Conservation (phyloP, 2,329 filamentous ascomycete genomes). For the Paraphaeosphaeria minitans region DNA sequence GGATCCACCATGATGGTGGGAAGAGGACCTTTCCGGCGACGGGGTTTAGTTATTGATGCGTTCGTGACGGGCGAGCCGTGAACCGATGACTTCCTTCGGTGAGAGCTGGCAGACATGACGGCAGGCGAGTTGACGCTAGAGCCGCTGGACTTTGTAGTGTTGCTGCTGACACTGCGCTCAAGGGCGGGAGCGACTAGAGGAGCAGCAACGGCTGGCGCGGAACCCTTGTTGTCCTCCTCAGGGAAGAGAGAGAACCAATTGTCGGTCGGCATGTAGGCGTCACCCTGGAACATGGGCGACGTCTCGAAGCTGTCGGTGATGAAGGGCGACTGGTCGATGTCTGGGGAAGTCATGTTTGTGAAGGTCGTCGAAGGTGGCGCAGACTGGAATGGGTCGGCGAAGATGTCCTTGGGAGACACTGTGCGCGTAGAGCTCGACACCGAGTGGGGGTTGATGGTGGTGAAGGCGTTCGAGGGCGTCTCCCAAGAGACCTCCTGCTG, state of each 20-base stretch:
- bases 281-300: slow-evolving; percentile 73
- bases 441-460: slow-evolving; percentile 51
- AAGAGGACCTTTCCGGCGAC: slow-evolving; percentile 80
- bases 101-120: slow-evolving; percentile 39
- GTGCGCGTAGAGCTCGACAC: slow-evolving; percentile 57
- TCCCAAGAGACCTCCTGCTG: slow-evolving; percentile 39
- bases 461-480: slow-evolving; percentile 45
- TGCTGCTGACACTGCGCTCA: slow-evolving; percentile 49
- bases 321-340: slow-evolving; percentile 77
- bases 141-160: slow-evolving; percentile 42
- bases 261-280: slow-evolving; percentile 60
- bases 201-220: slow-evolving; percentile 30
- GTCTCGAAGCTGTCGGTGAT: slow-evolving; percentile 73
- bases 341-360: slow-evolving; percentile 82
- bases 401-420: slow-evolving; percentile 82
- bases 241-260: slow-evolving; percentile 80
- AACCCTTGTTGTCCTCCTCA: slow-evolving; percentile 47
- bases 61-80: slow-evolving; percentile 62
- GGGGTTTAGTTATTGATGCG: slow-evolving; percentile 71
- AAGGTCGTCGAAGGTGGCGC: slow-evolving; percentile 81
- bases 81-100: slow-evolving; percentile 50
- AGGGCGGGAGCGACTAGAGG: slow-evolving; percentile 37
- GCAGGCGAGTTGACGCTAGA: slow-evolving; percentile 45
- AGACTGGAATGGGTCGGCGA: slow-evolving; percentile 72
- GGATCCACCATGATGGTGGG: slow-evolving; percentile 79